These are phyloP conservation scores for Trypethelium eluteriae DNA, from an alignment of 495 filamentous ascomycete genomes.

Conservation along the genomic window DNA sequence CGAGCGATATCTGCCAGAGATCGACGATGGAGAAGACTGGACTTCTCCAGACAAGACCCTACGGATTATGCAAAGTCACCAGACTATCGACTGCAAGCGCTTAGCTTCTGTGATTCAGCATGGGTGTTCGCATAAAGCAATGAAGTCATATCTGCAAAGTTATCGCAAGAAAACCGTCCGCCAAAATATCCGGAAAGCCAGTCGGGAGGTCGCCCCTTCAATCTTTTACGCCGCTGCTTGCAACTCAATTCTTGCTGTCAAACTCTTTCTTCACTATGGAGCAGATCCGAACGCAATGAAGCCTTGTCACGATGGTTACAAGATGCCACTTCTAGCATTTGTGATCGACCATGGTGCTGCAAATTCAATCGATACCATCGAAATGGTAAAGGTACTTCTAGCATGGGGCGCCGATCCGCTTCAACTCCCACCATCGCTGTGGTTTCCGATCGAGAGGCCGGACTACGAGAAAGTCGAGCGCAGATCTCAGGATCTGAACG, in stretches of 20 bases:
- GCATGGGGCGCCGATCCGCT: conserved; percentile 11
- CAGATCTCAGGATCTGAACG: background rate
- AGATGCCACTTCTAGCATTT: conserved; percentile 15
- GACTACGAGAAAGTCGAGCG: background rate
- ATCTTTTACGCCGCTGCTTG: background rate
- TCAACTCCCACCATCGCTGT: background rate
- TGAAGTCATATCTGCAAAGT: background rate
- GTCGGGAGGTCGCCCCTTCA: background rate
- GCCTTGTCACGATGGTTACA: background rate
- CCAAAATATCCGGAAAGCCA: background rate
- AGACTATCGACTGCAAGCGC: background rate
- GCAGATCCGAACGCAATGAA: background rate
- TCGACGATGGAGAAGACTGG: background rate
- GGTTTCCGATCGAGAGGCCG: background rate
- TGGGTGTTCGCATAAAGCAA: background rate
- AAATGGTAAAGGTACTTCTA: conserved; percentile 14
- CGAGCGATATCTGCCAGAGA: background rate
- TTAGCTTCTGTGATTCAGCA: background rate
- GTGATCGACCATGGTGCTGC: conserved; percentile 9
- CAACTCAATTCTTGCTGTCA: background rate
- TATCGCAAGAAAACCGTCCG: background rate
- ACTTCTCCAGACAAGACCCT: background rate
- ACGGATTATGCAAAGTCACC: background rate
- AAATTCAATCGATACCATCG: conserved; percentile 12
- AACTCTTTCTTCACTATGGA: background rate